Base-by-base conservation (phyloP, 306 rosid species). In the Ceratonia siliqua region DNA sequence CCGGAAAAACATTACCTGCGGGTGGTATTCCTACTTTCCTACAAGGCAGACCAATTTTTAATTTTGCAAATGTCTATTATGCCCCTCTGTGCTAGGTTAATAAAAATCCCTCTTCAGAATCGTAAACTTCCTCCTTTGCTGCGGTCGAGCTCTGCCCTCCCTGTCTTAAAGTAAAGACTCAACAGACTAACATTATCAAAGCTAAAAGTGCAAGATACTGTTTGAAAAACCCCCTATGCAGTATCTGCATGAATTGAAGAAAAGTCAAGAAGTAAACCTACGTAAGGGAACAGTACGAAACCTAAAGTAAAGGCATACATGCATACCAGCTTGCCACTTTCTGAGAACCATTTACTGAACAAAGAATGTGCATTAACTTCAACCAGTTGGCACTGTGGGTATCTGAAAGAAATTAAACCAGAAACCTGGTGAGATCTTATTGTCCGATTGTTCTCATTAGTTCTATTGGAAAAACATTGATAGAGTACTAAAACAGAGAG, bases 311-410 rank as follows among this genome's bases (percentile, higher is more conserved):
- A 69, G 64, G 74, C 75, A 72, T 62, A 25, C 45, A 49, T 18
- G 77, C 87, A 61, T 92, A 94, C 99, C 97, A 94, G 85, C 91
- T 94, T 94, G 78, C 99, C 99, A 50, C 99, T 94, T 88, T 90
- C 99, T 0, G 99, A 94, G 87, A 94, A 94, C 99, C 99, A 94
- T 94, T 94, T 94, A 75, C 97, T 92, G 87, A 94, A 94, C 82
- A 94, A 83, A 68, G 99, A 94, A 86, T 94, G 99, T 72, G 99
- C 99, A 81, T 94, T 94, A 78, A 94, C 99, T 85, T 94, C 97
- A 62, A 62, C 43, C 83, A 94, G 84, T 63, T 87, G 96, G 83
- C 85, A 79, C 50, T 92, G 97, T 10, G 97, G 88, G 52, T 78
- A 92, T 81, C 97, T 94, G 87, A 72, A 70, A 41, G 77, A 49